A percentile compares a stretch with the other conserved stretches of the same genome.
Conservation (phyloP, 352 stramenopile species). For the Halophytophthora batemanensis region DNA sequence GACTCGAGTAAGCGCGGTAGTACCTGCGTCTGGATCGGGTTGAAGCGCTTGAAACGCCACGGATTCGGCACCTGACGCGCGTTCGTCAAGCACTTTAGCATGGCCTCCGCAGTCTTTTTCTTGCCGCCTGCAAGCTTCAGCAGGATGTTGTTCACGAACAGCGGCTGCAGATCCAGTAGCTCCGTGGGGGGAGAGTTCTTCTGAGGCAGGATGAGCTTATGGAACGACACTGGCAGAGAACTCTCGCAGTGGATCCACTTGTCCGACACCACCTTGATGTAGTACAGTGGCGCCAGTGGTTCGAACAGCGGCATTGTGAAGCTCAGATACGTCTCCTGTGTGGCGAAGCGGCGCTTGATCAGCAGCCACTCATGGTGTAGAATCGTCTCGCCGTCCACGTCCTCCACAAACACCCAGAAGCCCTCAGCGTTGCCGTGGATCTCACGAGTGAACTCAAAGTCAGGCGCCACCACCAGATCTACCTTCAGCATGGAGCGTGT, state of each 20-base stretch:
- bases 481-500: slow-evolving; percentile 96
- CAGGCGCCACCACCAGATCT: slow-evolving; percentile 94
- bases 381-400: slow-evolving; percentile 98
- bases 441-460: slow-evolving; percentile 97
- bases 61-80: slow-evolving; percentile 34
- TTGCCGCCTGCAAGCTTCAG: slow-evolving; percentile 67
- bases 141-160: slow-evolving; percentile 89
- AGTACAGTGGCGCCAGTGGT: slow-evolving; percentile 97
- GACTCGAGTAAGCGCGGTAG: slow-evolving; percentile 95
- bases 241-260: slow-evolving; percentile 98
- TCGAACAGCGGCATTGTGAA: slow-evolving; percentile 98
- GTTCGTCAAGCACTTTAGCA: slow-evolving; percentile 49
- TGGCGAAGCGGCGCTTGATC: slow-evolving; percentile 87
- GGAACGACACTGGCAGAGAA: slow-evolving; percentile 97
- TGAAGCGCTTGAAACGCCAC: slow-evolving; percentile 93
- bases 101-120: slow-evolving; percentile 50
- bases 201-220: slow-evolving; percentile 98
- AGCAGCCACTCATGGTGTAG: slow-evolving; percentile 98
- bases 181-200: slow-evolving; percentile 98
- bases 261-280: slow-evolving; percentile 97
- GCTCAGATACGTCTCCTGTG: slow-evolving; percentile 79
- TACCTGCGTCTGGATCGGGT: slow-evolving; percentile 98
- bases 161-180: slow-evolving; percentile 96
- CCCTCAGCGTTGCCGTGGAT: slow-evolving; percentile 95
- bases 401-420: slow-evolving; percentile 98